Conservation (phyloP, 495 filamentous ascomycete genomes). For the Cetradonia linearis region DNA sequence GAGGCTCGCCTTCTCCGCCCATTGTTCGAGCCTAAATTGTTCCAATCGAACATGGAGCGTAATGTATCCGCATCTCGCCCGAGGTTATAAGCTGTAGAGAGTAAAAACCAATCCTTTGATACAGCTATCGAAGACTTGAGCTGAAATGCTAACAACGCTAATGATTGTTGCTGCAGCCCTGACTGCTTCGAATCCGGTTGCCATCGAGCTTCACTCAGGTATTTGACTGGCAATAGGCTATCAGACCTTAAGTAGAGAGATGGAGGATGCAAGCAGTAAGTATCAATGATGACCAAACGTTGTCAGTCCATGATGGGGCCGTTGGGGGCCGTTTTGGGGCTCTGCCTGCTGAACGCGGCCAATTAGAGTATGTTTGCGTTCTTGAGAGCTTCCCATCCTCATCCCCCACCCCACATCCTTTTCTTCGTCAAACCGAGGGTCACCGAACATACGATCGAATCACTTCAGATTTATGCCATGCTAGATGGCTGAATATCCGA, state of each 20-base stretch:
- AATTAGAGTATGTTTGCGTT: no score
- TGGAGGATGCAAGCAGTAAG: neutral
- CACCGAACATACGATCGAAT: no score
- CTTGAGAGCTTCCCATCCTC: no score
- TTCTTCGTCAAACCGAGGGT: no score
- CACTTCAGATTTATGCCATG: no score
- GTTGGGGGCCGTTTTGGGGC: no score
- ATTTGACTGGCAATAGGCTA: neutral
- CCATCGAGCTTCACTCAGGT: neutral
- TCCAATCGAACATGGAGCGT: conserved; percentile 25
- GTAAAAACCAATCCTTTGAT: conserved; percentile 27
- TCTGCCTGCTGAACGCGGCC: no score
- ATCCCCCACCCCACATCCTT: no score
- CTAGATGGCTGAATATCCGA: neutral
- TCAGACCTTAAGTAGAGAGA: neutral
- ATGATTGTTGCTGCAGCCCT: conserved; percentile 16
- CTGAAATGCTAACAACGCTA: conserved; percentile 16
- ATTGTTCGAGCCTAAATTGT: conserved; percentile 26
- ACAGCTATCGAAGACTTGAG: conserved; percentile 24
- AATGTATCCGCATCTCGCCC: conserved; percentile 26
- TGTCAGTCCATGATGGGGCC: no score
- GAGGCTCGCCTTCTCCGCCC: conserved; percentile 24
- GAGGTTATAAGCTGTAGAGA: conserved; percentile 24
- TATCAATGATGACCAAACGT: no score
- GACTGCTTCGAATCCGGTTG: conserved; percentile 15